A percentile compares a stretch with the other conserved stretches of the same genome.
Conservation (phyloP, 768 basidiomycete species). For the Auricularia sp. region DNA sequence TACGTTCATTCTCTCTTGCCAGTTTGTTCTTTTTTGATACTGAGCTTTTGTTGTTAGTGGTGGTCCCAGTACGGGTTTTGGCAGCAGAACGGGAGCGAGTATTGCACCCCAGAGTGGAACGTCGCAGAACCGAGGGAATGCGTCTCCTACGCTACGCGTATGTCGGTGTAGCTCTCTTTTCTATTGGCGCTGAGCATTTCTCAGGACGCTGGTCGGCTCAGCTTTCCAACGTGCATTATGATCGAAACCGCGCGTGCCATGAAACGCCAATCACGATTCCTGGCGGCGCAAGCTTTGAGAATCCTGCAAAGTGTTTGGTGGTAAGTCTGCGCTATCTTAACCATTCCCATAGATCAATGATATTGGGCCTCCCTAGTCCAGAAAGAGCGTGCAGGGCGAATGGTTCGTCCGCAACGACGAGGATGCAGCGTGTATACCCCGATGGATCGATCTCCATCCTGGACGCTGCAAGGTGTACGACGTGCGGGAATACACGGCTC, state of each 20-base stretch:
- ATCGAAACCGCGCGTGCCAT: not conserved
- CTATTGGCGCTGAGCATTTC: not conserved
- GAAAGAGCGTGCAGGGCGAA: not conserved
- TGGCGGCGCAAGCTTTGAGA: not conserved
- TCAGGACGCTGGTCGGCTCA: not conserved
- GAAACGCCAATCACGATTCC: not conserved
- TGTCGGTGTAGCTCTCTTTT: no score
- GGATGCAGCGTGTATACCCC: not conserved
- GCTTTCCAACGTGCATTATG: not conserved
- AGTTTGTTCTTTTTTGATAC: no score
- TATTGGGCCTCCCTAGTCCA: not conserved
- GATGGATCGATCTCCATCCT: not conserved
- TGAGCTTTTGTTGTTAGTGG: no score
- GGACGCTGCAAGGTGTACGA: not conserved
- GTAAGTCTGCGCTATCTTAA: not conserved
- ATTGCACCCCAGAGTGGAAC: no score
- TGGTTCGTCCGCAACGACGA: not conserved
- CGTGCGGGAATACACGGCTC: not conserved
- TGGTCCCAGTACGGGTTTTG: no score
- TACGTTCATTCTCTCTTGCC: no score
- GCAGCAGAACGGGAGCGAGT: no score
- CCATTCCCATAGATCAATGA: not conserved
- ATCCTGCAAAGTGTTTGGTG: not conserved
- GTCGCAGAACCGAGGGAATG: no score
- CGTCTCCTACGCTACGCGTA: no score